These are phyloP conservation scores for Carnegiea gigantea DNA, from an alignment of 179 eudicot species.

Conservation along the genomic window DNA sequence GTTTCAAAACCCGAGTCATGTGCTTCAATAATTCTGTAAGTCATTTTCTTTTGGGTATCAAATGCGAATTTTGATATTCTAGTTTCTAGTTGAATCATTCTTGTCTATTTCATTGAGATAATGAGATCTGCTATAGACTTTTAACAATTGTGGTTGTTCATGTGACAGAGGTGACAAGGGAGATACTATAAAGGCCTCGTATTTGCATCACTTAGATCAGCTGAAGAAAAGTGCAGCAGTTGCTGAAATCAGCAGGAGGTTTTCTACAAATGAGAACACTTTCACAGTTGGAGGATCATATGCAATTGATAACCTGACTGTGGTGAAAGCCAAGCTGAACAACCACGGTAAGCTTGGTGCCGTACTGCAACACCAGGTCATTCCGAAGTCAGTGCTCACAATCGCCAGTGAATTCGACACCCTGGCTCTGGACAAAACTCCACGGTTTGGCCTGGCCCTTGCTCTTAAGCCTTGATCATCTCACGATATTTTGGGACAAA, in stretches of 20 bases:
- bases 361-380: slow-evolving; percentile 77
- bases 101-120: background rate
- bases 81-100: background rate
- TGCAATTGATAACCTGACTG: slow-evolving; percentile 59
- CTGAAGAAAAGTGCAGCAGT: slow-evolving; percentile 68
- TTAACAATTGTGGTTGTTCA: background rate
- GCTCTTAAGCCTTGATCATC: slow-evolving; percentile 76
- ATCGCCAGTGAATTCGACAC: slow-evolving; percentile 91
- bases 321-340: slow-evolving; percentile 79
- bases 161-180: slow-evolving; percentile 86
- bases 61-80: background rate
- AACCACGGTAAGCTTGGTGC: slow-evolving; percentile 83
- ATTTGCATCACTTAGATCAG: slow-evolving; percentile 69
- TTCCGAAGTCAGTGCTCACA: slow-evolving; percentile 72
- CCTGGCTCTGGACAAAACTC: slow-evolving; percentile 75
- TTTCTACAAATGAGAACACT: slow-evolving; percentile 92
- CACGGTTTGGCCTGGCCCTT: slow-evolving; percentile 78
- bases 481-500: background rate
- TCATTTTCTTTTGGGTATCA: background rate
- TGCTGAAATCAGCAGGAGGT: slow-evolving; percentile 76
- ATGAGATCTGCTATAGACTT: no score
- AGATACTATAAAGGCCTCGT: slow-evolving; percentile 76
- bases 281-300: slow-evolving; percentile 85
- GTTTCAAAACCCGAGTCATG: slow-evolving; percentile 79
- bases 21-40: slow-evolving; percentile 83